A percentile compares a stretch with the other conserved stretches of the same genome.
These are phyloP conservation scores for Nicotiana tomentosiformis DNA, from an alignment of 257 asterid genomes.

Conservation along the genomic window DNA sequence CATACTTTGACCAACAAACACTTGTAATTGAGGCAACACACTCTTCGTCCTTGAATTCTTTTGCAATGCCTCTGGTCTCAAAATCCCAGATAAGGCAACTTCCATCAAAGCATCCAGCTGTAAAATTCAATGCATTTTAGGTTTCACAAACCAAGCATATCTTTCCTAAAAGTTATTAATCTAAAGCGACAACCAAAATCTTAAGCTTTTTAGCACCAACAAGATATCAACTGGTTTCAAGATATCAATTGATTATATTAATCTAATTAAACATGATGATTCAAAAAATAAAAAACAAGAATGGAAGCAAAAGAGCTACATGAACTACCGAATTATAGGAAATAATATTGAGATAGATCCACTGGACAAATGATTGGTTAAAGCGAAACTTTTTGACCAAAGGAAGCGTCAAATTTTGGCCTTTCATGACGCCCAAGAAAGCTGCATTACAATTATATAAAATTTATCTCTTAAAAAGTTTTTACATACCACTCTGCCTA, in stretches of 20 bases:
- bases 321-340: neutral
- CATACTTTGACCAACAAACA: constrained; percentile 84
- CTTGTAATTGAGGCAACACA: constrained; percentile 74
- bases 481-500: neutral
- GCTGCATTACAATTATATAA: neutral
- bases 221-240: neutral
- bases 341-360: neutral
- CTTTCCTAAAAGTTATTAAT: neutral
- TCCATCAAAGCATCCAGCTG: constrained; percentile 97
- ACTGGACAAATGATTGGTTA: neutral
- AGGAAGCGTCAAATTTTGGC: neutral
- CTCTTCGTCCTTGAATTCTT: constrained; percentile 60
- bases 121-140: constrained; percentile 3
- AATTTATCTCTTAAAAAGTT: neutral
- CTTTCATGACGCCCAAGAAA: neutral
- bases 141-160: neutral
- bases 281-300: neutral
- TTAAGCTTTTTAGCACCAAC: neutral
- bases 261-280: neutral
- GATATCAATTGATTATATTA: neutral
- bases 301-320: neutral
- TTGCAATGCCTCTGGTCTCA: constrained; percentile 80
- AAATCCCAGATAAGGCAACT: constrained; percentile 89
- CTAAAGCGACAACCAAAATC: neutral
- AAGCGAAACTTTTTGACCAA: neutral